These are phyloP conservation scores for Triangularia verruculosa DNA, from an alignment of 2,329 filamentous ascomycete genomes.

Conservation along the genomic window DNA sequence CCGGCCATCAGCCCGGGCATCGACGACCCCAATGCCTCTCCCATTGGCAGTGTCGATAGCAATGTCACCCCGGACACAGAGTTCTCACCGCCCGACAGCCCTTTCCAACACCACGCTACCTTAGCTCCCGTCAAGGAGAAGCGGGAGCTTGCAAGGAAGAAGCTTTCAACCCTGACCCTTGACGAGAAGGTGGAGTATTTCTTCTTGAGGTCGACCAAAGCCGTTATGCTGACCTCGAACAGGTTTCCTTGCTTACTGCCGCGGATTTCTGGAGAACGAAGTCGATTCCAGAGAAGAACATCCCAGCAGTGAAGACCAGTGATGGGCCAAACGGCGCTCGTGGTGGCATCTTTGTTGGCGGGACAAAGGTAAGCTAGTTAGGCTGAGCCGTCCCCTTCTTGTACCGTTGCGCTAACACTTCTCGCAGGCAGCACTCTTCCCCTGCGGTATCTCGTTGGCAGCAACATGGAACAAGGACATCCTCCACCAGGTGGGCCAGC, in stretches of 20 bases:
- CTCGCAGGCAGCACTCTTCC: conserved; percentile 68
- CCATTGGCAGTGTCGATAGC: conserved; percentile 35
- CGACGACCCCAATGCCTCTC: conserved; percentile 37
- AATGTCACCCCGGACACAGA: conserved; percentile 48
- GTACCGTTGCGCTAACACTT: conserved; percentile 11
- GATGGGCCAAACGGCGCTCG: conserved; percentile 70
- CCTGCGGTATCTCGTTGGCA: conserved; percentile 74
- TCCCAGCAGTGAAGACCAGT: conserved; percentile 63
- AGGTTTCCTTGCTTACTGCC: conserved; percentile 59
- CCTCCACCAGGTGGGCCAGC: conserved; percentile 64
- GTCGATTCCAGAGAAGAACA: conserved; percentile 58
- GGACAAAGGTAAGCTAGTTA: conserved; percentile 48
- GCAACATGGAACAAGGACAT: conserved; percentile 75
- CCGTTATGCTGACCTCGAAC: conserved; percentile 15
- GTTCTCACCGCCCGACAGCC: conserved; percentile 46
- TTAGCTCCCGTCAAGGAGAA: conserved; percentile 35
- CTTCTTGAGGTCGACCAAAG: neutral
- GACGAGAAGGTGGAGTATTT: conserved; percentile 52
- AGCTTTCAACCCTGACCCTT: conserved; percentile 50
- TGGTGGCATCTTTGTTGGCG: conserved; percentile 66
- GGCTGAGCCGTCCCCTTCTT: neutral
- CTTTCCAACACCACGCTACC: conserved; percentile 33
- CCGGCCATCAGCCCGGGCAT: conserved; percentile 28
- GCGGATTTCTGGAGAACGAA: conserved; percentile 70
- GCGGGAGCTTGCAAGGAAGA: conserved; percentile 45